These are phyloP conservation scores for Carex pumila DNA, from an alignment of 176 grass and related monocot genomes.

Conservation along the genomic window DNA sequence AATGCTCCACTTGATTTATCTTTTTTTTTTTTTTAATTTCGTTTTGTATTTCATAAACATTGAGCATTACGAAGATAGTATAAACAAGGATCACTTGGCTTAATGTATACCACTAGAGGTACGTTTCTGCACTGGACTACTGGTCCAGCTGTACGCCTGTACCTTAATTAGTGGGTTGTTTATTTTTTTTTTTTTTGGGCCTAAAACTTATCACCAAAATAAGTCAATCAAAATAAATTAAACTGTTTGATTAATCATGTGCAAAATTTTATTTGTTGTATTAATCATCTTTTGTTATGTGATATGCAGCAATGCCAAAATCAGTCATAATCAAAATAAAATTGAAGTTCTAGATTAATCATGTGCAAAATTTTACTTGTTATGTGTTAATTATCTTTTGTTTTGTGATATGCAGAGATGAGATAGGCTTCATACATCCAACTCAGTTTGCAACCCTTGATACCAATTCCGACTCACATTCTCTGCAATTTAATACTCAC, in stretches of 20 bases:
- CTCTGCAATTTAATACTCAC: slow-evolving; percentile 10
- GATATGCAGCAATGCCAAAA: slow-evolving; percentile 38
- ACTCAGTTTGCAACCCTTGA: slow-evolving; percentile 48
- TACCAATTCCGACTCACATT: background rate
- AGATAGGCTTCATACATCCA: slow-evolving; percentile 72
- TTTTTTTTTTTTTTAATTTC: background rate
- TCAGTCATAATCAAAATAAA: background rate
- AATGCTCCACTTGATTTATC: background rate
- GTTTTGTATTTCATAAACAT: background rate
- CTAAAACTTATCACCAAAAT: background rate
- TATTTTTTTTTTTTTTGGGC: background rate
- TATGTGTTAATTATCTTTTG: background rate
- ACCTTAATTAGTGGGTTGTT: background rate
- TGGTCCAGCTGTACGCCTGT: background rate
- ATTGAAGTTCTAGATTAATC: background rate
- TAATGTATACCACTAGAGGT: background rate
- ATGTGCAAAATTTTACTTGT: background rate
- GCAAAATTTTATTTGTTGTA: background rate
- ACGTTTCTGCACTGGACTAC: background rate
- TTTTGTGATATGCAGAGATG: slow-evolving; percentile 35
- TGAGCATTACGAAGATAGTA: background rate
- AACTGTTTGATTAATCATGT: background rate
- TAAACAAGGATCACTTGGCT: background rate
- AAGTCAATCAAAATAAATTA: background rate
- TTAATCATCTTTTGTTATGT: background rate